Conservation (phyloP, 2,329 filamentous ascomycete genomes). For the Cladosporium austrohemisphaericum region DNA sequence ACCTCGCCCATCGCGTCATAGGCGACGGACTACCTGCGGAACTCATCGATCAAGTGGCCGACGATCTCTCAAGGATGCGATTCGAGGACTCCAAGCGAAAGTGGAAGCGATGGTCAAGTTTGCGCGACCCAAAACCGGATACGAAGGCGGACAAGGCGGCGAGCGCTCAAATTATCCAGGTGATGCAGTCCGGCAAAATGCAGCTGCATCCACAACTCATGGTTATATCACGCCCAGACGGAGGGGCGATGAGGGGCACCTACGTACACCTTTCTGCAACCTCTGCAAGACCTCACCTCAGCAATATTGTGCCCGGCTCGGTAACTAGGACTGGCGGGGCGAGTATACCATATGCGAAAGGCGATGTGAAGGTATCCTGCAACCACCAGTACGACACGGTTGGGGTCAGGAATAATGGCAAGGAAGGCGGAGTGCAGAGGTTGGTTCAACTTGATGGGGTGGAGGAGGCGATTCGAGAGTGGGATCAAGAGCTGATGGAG, state of each 20-base stretch:
- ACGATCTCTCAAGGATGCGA: neutral
- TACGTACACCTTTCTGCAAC: too few species aligned
- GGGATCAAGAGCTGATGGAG: neutral
- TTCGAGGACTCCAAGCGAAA: neutral
- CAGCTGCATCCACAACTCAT: too few species aligned
- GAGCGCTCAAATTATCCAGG: neutral
- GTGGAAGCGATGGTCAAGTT: too few species aligned
- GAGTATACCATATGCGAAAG: too few species aligned
- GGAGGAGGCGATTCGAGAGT: neutral
- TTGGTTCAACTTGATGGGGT: conserved; percentile 3
- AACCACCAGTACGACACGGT: neutral
- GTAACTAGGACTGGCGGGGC: too few species aligned
- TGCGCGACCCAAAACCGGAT: too few species aligned
- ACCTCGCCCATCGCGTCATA: neutral
- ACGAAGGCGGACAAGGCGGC: neutral
- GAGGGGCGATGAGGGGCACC: too few species aligned
- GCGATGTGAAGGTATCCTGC: neutral
- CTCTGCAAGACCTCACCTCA: too few species aligned
- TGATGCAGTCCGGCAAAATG: too few species aligned
- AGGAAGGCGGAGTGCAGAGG: neutral
- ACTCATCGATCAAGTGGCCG: neutral
- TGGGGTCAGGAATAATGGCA: too few species aligned
- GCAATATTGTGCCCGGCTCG: too few species aligned
- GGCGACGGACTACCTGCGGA: neutral
- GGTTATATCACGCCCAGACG: too few species aligned